Conservation (phyloP, 306 rosid genomes). For the Quercus rubra region DNA sequence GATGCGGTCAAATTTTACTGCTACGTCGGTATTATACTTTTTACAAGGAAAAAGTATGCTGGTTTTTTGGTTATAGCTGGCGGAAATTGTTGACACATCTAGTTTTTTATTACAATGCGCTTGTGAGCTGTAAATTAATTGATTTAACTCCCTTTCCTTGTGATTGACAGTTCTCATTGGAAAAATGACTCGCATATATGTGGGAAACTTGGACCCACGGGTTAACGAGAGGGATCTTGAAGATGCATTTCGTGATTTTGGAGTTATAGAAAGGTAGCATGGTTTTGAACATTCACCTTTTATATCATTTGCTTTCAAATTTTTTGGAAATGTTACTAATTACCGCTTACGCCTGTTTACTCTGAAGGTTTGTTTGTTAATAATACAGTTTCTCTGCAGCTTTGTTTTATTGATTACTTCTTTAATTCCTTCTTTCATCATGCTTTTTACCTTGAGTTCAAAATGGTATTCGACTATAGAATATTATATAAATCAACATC, state of each 20-base stretch:
- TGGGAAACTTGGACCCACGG: slow-evolving; percentile 87
- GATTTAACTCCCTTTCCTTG: neutral
- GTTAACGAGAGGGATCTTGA: slow-evolving; percentile 94
- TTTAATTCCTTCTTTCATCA: neutral
- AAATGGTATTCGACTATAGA: neutral
- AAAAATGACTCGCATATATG: slow-evolving; percentile 92
- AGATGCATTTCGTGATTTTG: slow-evolving; percentile 89
- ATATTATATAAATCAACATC: neutral
- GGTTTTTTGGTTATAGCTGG: neutral
- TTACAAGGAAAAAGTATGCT: no score
- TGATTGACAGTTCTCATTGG: slow-evolving; percentile 23
- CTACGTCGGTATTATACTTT: no score
- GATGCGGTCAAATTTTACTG: no score
- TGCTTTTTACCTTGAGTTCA: neutral
- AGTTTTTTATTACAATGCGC: neutral
- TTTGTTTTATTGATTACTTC: neutral
- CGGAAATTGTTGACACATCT: neutral
- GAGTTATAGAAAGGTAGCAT: slow-evolving; percentile 84
- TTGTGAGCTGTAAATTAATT: neutral
- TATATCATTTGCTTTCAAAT: no score
- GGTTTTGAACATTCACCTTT: neutral
- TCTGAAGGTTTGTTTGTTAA: neutral
- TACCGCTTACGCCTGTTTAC: neutral
- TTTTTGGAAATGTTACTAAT: neutral
- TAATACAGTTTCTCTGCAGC: neutral